Base-by-base conservation (phyloP, 768 basidiomycete species). In the Atractiella rhizophila region DNA sequence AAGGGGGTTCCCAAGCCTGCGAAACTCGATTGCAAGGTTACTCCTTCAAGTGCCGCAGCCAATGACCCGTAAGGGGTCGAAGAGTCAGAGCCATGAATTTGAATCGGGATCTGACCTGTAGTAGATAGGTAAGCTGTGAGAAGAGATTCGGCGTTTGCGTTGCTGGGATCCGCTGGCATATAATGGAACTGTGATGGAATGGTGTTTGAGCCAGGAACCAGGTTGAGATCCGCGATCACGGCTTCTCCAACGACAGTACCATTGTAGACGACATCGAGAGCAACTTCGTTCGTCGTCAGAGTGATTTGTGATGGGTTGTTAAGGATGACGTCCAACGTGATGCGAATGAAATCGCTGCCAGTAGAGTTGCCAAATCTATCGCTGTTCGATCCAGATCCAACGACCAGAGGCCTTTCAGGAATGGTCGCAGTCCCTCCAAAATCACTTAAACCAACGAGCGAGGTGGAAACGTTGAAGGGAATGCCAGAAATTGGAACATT, bases 401-500 rank as follows among this genome's bases (percentile, higher is more conserved):
- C n/a, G 2, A 37, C 39, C 36, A 24, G 40, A 34, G 30, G 43
- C 45, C 32, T 44, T 39, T 12, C 43, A 33, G 35, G 43, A 47
- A 7, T 12, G 6, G 3, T 42, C 39, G 35, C 29, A 44, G 9
- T 42, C 40, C n/a, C n/a, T n/a, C n/a, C n/a, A n/a, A n/a, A n/a
- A n/a, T n/a, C n/a, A n/a, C n/a, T n/a, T n/a, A n/a, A n/a, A 19
- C 71, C 73, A 51, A 64, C 63, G 43, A 79, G 48, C 34, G 56
- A 56, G 5, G 74, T 72, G 3, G 60, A 52, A 12, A 77, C 71
- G 37, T 68, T 62, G 54, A 77, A 73, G 0, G 67, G 63, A 48
- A 78, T 71, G 5, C 67, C 67, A 3, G 65, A 60, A 45, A 79
- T 75, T 4, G 69, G 68, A 10, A 77, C 63, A 50, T 75, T 57